Evolutionary conservation across 768 basidiomycete species (phyloP).

Genomic region (Boletellus ananas): DNA sequence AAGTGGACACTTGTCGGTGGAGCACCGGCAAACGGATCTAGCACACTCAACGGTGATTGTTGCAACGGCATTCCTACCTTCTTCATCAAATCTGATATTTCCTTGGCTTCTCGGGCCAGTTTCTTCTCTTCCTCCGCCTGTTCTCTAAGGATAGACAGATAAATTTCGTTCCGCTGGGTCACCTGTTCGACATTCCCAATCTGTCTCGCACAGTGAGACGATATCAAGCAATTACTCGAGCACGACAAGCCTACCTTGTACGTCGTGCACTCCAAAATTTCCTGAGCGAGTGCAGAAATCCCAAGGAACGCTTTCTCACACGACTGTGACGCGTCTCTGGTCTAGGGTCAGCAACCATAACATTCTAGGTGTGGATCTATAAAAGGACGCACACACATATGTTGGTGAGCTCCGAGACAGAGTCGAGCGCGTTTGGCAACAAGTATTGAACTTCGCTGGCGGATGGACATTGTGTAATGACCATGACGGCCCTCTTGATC

Average conservation of each 20-base stretch:
- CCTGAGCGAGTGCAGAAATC: slow-evolving; percentile 16
- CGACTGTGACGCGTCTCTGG: slow-evolving; percentile 13
- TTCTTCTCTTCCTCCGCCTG: slow-evolving; percentile 13
- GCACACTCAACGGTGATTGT: not conserved
- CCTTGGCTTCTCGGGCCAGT: slow-evolving; percentile 13
- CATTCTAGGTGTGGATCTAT: not conserved
- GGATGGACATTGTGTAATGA: slow-evolving; percentile 12
- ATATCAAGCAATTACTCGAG: not conserved
- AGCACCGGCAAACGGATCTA: no score
- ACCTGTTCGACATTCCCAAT: slow-evolving; percentile 11
- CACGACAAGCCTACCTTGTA: slow-evolving; percentile 8
- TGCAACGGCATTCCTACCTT: not conserved
- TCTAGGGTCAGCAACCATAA: not conserved
- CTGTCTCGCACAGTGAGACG: not conserved
- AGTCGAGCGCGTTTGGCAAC: slow-evolving; percentile 17
- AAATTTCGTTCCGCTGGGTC: slow-evolving; percentile 11
- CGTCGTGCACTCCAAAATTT: slow-evolving; percentile 19
- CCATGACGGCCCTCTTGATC: slow-evolving; percentile 13
- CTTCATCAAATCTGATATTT: slow-evolving; percentile 18
- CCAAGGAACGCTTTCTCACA: slow-evolving; percentile 13
- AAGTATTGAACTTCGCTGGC: slow-evolving; percentile 11
- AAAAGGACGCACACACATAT: slow-evolving; percentile 13
- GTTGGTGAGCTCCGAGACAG: slow-evolving; percentile 15
- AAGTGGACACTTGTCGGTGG: no score
- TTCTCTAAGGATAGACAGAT: slow-evolving; percentile 13